phyloP scores from a whole-genome alignment of 352 stramenopile genomes.

The Globisporangium mamillatum region DNA sequence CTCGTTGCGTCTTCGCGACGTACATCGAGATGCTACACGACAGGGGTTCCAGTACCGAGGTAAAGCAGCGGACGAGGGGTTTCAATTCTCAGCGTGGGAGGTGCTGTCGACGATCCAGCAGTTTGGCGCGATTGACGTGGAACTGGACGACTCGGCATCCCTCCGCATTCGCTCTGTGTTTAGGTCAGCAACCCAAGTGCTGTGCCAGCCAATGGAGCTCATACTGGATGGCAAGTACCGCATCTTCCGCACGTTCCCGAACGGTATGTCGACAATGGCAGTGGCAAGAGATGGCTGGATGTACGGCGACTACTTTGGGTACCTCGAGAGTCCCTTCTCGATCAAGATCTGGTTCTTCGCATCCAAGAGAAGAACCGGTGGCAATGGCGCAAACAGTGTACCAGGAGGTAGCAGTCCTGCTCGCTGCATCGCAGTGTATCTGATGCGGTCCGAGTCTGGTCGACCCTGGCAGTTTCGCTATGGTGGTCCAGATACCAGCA shows the following conservation, averaged over 20 bases:
- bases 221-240: constrained; percentile 25
- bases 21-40: not conserved
- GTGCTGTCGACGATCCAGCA: constrained; percentile 8
- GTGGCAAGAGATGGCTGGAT: constrained; percentile 10
- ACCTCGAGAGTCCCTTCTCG: not conserved
- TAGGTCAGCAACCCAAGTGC: not conserved
- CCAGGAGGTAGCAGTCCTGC: not conserved
- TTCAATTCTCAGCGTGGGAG: not conserved
- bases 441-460: not conserved
- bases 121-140: not conserved
- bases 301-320: constrained; percentile 28
- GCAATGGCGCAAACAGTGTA: not conserved
- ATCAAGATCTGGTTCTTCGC: constrained; percentile 6
- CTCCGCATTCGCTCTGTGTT: constrained; percentile 1
- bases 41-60: not conserved
- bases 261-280: constrained; percentile 25
- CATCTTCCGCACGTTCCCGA: constrained; percentile 29
- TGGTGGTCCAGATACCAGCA: not conserved
- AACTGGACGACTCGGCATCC: constrained; percentile 3
- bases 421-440: not conserved
- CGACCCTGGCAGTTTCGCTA: not conserved
- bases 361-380: not conserved
- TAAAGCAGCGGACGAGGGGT: not conserved
- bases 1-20: constrained; percentile 10
- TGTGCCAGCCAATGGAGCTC: constrained; percentile 4